A percentile compares a stretch with the other conserved stretches of the same genome.
These are phyloP conservation scores for Paramyrothecium sp. DNA, from an alignment of 2,329 filamentous ascomycete genomes.

Conservation along the genomic window DNA sequence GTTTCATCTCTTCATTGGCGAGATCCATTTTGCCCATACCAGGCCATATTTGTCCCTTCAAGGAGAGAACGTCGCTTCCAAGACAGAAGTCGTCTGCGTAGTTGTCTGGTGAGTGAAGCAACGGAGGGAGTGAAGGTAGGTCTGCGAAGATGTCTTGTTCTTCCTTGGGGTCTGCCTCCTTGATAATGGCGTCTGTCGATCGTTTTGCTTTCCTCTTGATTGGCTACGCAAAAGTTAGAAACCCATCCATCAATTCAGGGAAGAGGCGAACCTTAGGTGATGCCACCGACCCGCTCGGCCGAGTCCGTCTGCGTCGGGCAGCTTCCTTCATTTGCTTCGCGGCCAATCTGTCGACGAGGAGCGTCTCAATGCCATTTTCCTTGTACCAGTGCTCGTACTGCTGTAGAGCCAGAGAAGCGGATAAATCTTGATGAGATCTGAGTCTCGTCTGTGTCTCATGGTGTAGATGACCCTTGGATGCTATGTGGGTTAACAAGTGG, in stretches of 20 bases:
- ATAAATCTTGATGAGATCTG: constrained; percentile 63
- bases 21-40: constrained; percentile 84
- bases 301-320: constrained; percentile 48
- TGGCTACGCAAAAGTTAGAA: constrained; percentile 8
- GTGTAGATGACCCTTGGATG: constrained; percentile 88
- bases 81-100: constrained; percentile 25
- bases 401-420: constrained; percentile 60
- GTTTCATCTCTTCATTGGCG: constrained; percentile 69
- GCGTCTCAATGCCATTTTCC: constrained; percentile 64
- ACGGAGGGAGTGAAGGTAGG: constrained; percentile 23
- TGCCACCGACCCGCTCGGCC: constrained; percentile 14
- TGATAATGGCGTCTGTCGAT: constrained; percentile 5
- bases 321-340: constrained; percentile 70
- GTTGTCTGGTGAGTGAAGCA: constrained; percentile 21
- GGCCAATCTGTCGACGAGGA: constrained; percentile 76
- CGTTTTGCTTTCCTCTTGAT: constrained; percentile 28
- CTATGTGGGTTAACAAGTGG: constrained; percentile 87
- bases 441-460: constrained; percentile 81
- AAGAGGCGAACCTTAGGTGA: constrained; percentile 16
- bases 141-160: constrained; percentile 25
- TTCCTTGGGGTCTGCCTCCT: constrained; percentile 19
- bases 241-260: not conserved
- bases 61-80: constrained; percentile 31
- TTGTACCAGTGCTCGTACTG: constrained; percentile 79
- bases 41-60: constrained; percentile 74